phyloP scores from a whole-genome alignment of 768 basidiomycete genomes.

The Phylloporus arenicola region DNA sequence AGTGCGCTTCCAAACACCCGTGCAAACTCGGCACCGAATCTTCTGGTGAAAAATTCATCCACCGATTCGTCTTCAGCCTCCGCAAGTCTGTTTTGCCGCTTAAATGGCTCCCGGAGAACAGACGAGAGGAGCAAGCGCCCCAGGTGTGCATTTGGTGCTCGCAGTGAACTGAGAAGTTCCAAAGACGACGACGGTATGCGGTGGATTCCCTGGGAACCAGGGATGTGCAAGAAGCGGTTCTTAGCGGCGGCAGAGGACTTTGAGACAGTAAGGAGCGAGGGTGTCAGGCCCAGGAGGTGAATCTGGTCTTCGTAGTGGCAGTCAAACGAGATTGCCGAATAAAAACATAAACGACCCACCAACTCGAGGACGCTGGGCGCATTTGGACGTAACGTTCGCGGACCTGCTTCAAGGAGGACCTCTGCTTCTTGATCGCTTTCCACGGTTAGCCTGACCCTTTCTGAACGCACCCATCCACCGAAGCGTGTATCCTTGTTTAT shows the following conservation, averaged over 20 bases:
- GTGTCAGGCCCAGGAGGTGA: slow-evolving; percentile 59
- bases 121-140: slow-evolving; percentile 47
- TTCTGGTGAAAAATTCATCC: slow-evolving; percentile 66
- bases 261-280: slow-evolving; percentile 61
- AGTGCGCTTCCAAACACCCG: slow-evolving; percentile 72
- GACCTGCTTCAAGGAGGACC: slow-evolving; percentile 79
- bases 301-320: slow-evolving; percentile 47
- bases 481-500: slow-evolving; percentile 58
- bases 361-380: slow-evolving; percentile 71
- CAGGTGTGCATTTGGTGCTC: slow-evolving; percentile 29
- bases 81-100: slow-evolving; percentile 36
- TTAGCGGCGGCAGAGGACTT: slow-evolving; percentile 66
- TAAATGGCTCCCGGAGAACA: slow-evolving; percentile 55
- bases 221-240: slow-evolving; percentile 67
- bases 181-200: slow-evolving; percentile 40
- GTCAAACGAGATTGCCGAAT: slow-evolving; percentile 9
- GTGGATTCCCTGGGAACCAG: slow-evolving; percentile 47
- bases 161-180: slow-evolving; percentile 34
- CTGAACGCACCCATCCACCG: slow-evolving; percentile 85
- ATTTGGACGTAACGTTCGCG: slow-evolving; percentile 78
- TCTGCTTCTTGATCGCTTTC: slow-evolving; percentile 26
- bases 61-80: slow-evolving; percentile 67
- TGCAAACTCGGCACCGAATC: slow-evolving; percentile 72
- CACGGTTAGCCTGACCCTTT: slow-evolving; percentile 42
- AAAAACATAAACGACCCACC: slow-evolving; percentile 38